A percentile compares a stretch with the other conserved stretches of the same genome.
phyloP scores from a whole-genome alignment of 257 asterid genomes.

The Rauvolfia tetraphylla region DNA sequence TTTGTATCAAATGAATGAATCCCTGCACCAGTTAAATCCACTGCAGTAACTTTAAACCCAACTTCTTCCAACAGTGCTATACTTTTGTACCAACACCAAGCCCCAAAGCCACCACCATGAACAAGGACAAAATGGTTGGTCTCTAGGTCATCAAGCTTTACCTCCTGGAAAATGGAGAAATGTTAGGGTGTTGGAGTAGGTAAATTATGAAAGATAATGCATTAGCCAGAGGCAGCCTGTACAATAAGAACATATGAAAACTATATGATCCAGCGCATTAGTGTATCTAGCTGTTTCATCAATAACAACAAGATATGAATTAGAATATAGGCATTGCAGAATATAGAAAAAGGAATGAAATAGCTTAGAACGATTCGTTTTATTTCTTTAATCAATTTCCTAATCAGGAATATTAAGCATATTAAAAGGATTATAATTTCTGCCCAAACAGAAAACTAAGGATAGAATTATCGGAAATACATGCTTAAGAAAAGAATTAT shows the following conservation, averaged over 20 bases:
- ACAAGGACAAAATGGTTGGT: conserved; percentile 87
- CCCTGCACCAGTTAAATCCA: conserved; percentile 96
- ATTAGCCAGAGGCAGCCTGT: not conserved
- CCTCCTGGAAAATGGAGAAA: conserved; percentile 44
- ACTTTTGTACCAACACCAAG: conserved; percentile 99
- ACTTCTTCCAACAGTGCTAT: conserved; percentile 83
- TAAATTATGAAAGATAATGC: not conserved
- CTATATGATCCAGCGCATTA: not conserved
- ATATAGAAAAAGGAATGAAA: not conserved
- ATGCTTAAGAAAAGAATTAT: not conserved
- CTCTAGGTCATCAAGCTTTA: conserved; percentile 70
- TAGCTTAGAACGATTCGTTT: not conserved
- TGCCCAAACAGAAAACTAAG: not conserved
- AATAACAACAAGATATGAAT: not conserved
- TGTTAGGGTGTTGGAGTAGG: conserved; percentile 16
- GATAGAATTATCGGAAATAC: not conserved
- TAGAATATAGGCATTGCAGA: not conserved
- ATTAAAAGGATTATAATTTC: not conserved
- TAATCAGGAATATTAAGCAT: not conserved
- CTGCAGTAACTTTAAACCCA: conserved; percentile 92
- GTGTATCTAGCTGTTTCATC: not conserved
- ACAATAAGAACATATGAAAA: not conserved
- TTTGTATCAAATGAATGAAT: conserved; percentile 86
- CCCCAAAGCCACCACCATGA: conserved; percentile 99
- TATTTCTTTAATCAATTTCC: not conserved